phyloP scores from a whole-genome alignment of 441 rosid species.

The Erodium moschatum region DNA sequence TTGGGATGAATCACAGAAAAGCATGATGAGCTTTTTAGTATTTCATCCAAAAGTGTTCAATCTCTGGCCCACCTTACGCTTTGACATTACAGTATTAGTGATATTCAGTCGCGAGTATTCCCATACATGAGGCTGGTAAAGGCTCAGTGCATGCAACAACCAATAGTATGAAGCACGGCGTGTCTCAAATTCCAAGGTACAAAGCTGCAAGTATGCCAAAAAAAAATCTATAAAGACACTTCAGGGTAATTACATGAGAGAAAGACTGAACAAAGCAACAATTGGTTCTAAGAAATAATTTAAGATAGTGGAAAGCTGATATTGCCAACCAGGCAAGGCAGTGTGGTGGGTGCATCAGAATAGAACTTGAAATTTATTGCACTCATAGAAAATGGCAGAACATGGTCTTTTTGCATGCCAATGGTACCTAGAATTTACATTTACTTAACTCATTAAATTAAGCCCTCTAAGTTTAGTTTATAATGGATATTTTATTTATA shows the following conservation, averaged over 20 bases:
- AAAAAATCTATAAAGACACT: background rate
- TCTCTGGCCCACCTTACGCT: slow-evolving; percentile 63
- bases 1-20: slow-evolving; percentile 4
- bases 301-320: background rate
- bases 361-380: background rate
- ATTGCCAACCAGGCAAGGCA: background rate
- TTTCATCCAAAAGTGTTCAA: slow-evolving; percentile 7
- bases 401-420: background rate
- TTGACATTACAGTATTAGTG: slow-evolving; percentile 90
- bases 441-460: background rate
- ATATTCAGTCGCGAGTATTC: slow-evolving; percentile 87
- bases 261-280: background rate
- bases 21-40: slow-evolving; percentile 12
- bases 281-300: background rate
- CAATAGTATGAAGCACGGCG: slow-evolving; percentile 57
- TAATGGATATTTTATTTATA: background rate
- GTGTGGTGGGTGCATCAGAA: background rate
- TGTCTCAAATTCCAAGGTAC: slow-evolving; percentile 88
- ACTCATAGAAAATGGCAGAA: background rate
- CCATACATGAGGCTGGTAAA: slow-evolving; percentile 90
- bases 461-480: background rate
- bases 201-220: slow-evolving; percentile 43
- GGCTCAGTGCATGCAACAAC: slow-evolving; percentile 55
- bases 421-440: background rate
- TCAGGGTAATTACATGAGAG: background rate